Evolutionary conservation across 345 rosid species (phyloP).

Genomic region (Syzygium jambos): DNA sequence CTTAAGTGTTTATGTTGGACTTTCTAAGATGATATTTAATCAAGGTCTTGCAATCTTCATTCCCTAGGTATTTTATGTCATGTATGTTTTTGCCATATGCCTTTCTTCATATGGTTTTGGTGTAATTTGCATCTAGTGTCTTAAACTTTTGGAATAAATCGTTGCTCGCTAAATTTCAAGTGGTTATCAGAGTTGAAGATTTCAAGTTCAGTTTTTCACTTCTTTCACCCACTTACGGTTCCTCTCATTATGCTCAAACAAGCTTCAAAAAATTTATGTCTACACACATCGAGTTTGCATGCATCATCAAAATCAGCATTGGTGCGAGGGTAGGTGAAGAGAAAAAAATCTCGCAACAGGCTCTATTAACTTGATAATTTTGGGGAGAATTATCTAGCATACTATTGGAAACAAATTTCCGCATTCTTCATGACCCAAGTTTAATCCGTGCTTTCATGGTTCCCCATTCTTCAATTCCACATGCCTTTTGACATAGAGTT

Average conservation of each 20-base stretch:
- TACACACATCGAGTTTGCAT: background rate
- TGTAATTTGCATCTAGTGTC: background rate
- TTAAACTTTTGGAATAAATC: background rate
- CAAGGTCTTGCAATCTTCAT: background rate
- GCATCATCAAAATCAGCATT: background rate
- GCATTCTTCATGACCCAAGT: background rate
- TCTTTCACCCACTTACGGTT: background rate
- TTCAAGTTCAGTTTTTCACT: background rate
- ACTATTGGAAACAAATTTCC: background rate
- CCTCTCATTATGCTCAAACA: background rate
- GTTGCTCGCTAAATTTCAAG: background rate
- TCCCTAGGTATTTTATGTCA: background rate
- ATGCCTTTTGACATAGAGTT: rapidly evolving
- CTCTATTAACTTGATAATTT: background rate
- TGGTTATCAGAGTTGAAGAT: background rate
- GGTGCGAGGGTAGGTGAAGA: background rate
- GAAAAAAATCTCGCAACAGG: background rate
- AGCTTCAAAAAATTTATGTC: background rate
- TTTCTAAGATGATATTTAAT: background rate
- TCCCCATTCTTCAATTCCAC: background rate
- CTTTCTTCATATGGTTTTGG: background rate
- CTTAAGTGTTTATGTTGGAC: rapidly evolving
- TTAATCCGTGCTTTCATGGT: rapidly evolving
- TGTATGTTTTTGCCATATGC: background rate
- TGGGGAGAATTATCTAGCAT: background rate